Evolutionary conservation across 176 grass and related monocot species (phyloP).

Genomic region (Cymbopogon citratus): DNA sequence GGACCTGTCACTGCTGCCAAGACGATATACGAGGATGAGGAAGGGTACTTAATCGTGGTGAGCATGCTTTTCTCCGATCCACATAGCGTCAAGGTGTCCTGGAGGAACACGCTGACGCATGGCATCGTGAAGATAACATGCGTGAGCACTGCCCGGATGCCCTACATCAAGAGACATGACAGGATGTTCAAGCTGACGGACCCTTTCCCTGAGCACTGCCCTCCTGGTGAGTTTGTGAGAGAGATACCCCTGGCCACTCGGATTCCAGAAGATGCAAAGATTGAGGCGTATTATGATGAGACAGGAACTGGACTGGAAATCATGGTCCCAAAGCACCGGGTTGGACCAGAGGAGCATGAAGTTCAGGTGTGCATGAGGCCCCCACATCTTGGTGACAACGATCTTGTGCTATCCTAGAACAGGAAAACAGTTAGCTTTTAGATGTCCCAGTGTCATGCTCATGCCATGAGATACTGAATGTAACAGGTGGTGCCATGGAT

Average conservation of each 20-base stretch:
- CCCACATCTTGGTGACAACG: constrained; percentile 49
- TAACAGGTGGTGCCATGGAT: constrained; percentile 24
- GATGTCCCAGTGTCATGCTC: constrained; percentile 25
- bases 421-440: constrained; percentile 24
- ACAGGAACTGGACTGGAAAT: constrained; percentile 64
- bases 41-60: constrained; percentile 60
- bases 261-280: constrained; percentile 67
- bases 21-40: constrained; percentile 70
- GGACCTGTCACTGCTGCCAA: constrained; percentile 73
- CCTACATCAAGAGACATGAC: constrained; percentile 50
- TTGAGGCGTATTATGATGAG: constrained; percentile 72
- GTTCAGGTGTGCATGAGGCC: constrained; percentile 78
- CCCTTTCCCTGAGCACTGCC: constrained; percentile 63
- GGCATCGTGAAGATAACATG: constrained; percentile 72
- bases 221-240: constrained; percentile 55
- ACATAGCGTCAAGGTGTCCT: constrained; percentile 60
- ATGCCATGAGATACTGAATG: constrained; percentile 20
- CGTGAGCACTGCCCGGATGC: constrained; percentile 56
- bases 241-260: constrained; percentile 69
- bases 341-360: constrained; percentile 73
- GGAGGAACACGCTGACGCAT: constrained; percentile 60
- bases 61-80: constrained; percentile 58
- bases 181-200: constrained; percentile 60
- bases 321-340: constrained; percentile 63
- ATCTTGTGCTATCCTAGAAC: constrained; percentile 55